Percentiles rank a stretch among this genome's conserved stretches.
These are phyloP conservation scores for Coemansia sp. DNA, from an alignment of 192 early-diverging fungal species.

Conservation along the genomic window DNA sequence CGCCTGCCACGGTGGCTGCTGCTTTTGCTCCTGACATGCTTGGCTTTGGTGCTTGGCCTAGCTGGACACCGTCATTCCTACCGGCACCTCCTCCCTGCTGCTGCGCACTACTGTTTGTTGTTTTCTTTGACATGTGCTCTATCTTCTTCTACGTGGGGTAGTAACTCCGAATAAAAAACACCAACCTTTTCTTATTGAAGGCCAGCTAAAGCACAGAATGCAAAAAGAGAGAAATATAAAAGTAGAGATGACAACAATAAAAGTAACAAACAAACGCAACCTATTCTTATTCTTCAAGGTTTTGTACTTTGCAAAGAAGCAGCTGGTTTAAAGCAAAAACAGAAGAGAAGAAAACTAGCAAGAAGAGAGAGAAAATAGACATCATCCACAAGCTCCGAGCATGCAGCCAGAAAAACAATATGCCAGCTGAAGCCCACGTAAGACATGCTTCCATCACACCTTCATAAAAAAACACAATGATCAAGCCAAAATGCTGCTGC, in stretches of 20 bases:
- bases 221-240: slow-evolving; percentile 5
- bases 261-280: background rate
- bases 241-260: slow-evolving; percentile 3
- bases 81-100: background rate
- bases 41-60: background rate
- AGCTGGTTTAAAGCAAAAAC: slow-evolving; percentile 1
- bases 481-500: too few relatives aligned
- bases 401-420: too few relatives aligned
- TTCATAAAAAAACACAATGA: too few relatives aligned
- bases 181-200: slow-evolving; percentile 1
- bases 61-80: slow-evolving; percentile 8
- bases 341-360: slow-evolving; percentile 1
- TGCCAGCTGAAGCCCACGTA: too few relatives aligned
- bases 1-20: background rate
- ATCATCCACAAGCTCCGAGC: background rate
- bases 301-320: too few relatives aligned
- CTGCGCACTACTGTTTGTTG: slow-evolving; percentile 10
- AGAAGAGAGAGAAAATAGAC: slow-evolving; percentile 4
- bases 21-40: background rate
- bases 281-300: background rate
- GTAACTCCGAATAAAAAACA: background rate
- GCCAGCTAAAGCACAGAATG: slow-evolving; percentile 4
- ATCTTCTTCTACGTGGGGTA: background rate
- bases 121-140: slow-evolving; percentile 10
- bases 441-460: too few relatives aligned